Base-by-base conservation (phyloP, 2,329 filamentous ascomycete genomes). In the Acephala macrosclerotiorum region DNA sequence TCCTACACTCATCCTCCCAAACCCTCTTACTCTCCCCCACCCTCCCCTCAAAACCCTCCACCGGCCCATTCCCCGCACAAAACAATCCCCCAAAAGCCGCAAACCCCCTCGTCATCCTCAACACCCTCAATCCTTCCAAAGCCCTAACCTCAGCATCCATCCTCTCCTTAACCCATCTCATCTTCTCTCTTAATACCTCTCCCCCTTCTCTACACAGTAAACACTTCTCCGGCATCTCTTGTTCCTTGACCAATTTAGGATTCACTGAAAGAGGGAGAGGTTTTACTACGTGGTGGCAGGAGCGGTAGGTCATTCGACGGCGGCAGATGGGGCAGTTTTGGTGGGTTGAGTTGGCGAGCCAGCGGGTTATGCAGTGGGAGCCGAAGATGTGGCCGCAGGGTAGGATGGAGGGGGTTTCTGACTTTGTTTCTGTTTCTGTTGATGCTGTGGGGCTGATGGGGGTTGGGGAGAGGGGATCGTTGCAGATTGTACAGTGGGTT, bases 321-420 rank as follows among this genome's bases (percentile, higher is more conserved):
- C 74, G 59, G 63, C 74, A 75, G 14, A 58, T 57, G 1, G 74
- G 74, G 58, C 74, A 75, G 35, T 74, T 68, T 22, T 64, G 63
- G 45, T 72, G 61, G 0, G 47, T 51, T 16, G 72, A 74, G 8
- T 70, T 67, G 29, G 69, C 62, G 0, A 75, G 62, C 74, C 74
- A 75, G 1, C 70, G 71, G 7, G 61, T 42, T 16, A 75, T 74
- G 40, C 74, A 75, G 22, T 67, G 42, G 14, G 58, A 66, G 0
- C 73, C 74, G 53, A 75, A 75, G 33, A 70, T 57, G 40, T 75
- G 74, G 2, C 64, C 63, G 26, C 74, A 75, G 1, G 74, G 74
- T 4, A 75, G 59, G 11, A 70, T 64, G 25, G 63, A 60, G 5
- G 65, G 61, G 5, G 14, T 58, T 61, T 75, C 74, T n/a, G 8